Evolutionary conservation across 306 rosid genomes (phyloP), one percentile per base, ranked within the genome.

Genomic region (Acacia crassicarpa): DNA sequence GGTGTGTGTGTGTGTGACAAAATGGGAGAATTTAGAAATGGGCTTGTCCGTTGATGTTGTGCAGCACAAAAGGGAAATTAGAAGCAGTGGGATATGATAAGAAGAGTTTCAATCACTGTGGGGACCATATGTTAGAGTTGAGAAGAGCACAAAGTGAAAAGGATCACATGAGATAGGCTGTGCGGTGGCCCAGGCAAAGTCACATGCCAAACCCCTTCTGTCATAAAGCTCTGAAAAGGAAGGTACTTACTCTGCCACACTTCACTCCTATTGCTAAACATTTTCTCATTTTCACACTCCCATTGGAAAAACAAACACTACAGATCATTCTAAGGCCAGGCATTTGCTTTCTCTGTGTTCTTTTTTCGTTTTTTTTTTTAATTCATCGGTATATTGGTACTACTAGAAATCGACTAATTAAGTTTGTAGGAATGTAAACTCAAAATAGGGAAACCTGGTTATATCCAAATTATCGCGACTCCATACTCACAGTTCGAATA

Each of bases 121-220:
- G 86, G 89, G 86, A 86, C 89, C 82, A 10, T 22, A 19, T 23
- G 25, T 58, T 32, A 78, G 70, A 23, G 6, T 23, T n/a, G 61
- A 33, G 20, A 49, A 6, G 58, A 43, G 49, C 62, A 68, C 58
- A 74, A 69, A 54, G 67, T 65, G 82, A 74, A 74, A 78, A 17
- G 27, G 49, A 33, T 75, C 82, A 82, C 79, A 75, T 69, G 35
- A 84, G 62, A 80, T 54, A 38, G 17, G 45, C 27, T 62, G 32
- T 59, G 75, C 30, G 27, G 13, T 49, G 75, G 41, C 75, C 79
- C 78, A 58, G 84, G 10, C 41, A 45, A 45, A 49, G 51, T 80
- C 87, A 83, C 89, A 75, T 88, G 89, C 90, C 82, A 25, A 38
- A 38, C 78, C 79, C 72, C 11, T 59, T 69, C 33, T 78, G 76